Conservation (phyloP, 1,284 basidiomycete species). For the Naganishia liquefaciens region DNA sequence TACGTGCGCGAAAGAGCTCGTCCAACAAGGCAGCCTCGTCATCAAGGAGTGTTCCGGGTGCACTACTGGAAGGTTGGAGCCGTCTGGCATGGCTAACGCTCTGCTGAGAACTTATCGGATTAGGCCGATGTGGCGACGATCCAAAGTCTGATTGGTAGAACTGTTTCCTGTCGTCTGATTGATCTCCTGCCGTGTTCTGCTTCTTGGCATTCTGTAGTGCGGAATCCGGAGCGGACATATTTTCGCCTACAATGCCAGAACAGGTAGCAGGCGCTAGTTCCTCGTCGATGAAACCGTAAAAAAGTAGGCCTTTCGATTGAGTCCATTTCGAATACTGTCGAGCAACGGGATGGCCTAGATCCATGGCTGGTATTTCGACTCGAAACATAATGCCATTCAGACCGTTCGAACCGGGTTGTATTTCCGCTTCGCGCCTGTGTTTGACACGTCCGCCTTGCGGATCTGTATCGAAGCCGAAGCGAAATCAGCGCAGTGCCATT, state of each 20-base stretch:
- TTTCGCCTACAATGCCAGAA: conserved; percentile 8
- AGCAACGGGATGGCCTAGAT: conserved; percentile 20
- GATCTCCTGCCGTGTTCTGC: not conserved
- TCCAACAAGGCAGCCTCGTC: conserved; percentile 19
- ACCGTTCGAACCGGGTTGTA: conserved; percentile 44
- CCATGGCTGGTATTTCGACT: conserved; percentile 19
- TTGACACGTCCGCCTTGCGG: conserved; percentile 38
- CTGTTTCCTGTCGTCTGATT: not conserved
- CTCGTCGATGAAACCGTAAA: conserved; percentile 46
- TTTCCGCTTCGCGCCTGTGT: conserved; percentile 37
- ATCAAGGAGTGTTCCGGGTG: conserved; percentile 1
- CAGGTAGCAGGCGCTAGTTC: conserved; percentile 48
- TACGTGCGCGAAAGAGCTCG: conserved; percentile 10
- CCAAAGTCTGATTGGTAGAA: not conserved
- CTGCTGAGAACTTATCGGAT: not conserved
- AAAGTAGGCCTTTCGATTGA: conserved; percentile 34
- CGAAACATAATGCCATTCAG: conserved; percentile 37
- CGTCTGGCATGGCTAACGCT: conserved; percentile 6
- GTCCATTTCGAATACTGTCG: conserved; percentile 17
- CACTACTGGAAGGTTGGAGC: conserved; percentile 11
- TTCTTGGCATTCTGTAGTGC: not conserved
- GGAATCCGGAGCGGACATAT: conserved; percentile 1
- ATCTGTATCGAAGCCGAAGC: conserved; percentile 33
- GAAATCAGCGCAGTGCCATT: not conserved
- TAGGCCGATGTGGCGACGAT: not conserved